Base-by-base conservation (phyloP, 2,329 filamentous ascomycete genomes). In the Cladosporium phlei region DNA sequence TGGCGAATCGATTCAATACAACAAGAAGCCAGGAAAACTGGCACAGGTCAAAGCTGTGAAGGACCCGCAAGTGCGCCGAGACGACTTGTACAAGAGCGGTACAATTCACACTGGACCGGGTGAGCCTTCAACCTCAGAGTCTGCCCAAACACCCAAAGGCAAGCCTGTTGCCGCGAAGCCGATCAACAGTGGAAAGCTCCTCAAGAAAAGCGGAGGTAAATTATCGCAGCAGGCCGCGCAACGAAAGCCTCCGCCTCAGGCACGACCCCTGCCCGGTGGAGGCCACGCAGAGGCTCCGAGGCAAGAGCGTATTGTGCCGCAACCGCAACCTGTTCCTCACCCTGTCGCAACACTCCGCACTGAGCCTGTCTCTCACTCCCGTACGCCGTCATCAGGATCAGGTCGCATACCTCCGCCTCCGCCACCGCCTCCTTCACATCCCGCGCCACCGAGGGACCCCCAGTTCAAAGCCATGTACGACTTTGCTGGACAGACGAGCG, bases 21-120 rank as follows among this genome's bases (percentile, higher is more conserved):
- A 91, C 63, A 98, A 97, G 77, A 98, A 98, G 69, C 93, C 93
- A 1, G 88, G 88, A 46, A 98, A 98, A 72, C 78, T 88, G 66
- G 86, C 91, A 45, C 70, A 82, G 5, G 86, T 98, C 62, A 97
- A 97, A 72, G 87, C 87, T 7, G 63, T 95, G 51, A 95, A 95
- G 69, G 93, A 98, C 63, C 83, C 90, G 0, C 79, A 82, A 43
- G 78, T 85, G 43, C 71, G 76, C 3, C 68, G 77, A 43, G 83
- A 83, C 38, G 93, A 98, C 67, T 79, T 82, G 53, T 98, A 98
- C 75, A 98, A 98, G 78, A 96, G 89, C 65, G 83, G 87, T 50
- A 84, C 84, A 12, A 82, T 98, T 45, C 93, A 96, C 65, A 95
- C 90, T 1, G 83, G 83, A 34, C 80, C 77, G 33, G 93, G 93